phyloP scores from a whole-genome alignment of 2,329 filamentous ascomycete species.

The Colletotrichum siamense region DNA sequence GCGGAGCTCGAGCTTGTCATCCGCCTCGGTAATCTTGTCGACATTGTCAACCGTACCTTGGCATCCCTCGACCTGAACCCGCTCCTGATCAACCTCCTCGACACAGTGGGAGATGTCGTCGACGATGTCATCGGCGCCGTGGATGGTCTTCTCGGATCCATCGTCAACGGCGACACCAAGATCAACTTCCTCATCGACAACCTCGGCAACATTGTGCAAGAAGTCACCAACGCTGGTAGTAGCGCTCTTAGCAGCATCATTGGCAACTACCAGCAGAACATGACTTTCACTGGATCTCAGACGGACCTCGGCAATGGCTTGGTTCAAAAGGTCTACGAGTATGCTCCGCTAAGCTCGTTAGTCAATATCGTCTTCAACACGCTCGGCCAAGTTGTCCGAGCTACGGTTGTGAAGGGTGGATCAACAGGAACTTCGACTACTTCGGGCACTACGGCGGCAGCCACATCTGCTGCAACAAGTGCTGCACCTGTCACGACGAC shows the following conservation, averaged over 20 bases:
- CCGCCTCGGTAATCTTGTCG: slow-evolving; percentile 63
- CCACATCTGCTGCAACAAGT: neutral
- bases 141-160: slow-evolving; percentile 63
- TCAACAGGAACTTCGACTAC: slow-evolving; percentile 5
- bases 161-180: slow-evolving; percentile 59
- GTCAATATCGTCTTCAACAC: slow-evolving; percentile 62
- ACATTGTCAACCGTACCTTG: slow-evolving; percentile 67
- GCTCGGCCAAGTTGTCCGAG: slow-evolving; percentile 60
- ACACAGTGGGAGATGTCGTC: slow-evolving; percentile 57
- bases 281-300: slow-evolving; percentile 53
- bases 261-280: slow-evolving; percentile 63
- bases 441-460: neutral
- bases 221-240: slow-evolving; percentile 54
- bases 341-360: slow-evolving; percentile 53
- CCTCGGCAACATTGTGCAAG: slow-evolving; percentile 67
- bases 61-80: slow-evolving; percentile 65
- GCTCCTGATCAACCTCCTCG: slow-evolving; percentile 60
- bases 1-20: slow-evolving; percentile 65
- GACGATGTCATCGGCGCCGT: slow-evolving; percentile 61
- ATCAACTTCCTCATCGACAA: slow-evolving; percentile 65
- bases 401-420: slow-evolving; percentile 36
- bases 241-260: slow-evolving; percentile 56
- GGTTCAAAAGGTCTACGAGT: slow-evolving; percentile 58
- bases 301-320: slow-evolving; percentile 36
- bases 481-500: neutral